Evolutionary conservation across 768 basidiomycete genomes (phyloP).

Genomic region (Trametes sanguinea): DNA sequence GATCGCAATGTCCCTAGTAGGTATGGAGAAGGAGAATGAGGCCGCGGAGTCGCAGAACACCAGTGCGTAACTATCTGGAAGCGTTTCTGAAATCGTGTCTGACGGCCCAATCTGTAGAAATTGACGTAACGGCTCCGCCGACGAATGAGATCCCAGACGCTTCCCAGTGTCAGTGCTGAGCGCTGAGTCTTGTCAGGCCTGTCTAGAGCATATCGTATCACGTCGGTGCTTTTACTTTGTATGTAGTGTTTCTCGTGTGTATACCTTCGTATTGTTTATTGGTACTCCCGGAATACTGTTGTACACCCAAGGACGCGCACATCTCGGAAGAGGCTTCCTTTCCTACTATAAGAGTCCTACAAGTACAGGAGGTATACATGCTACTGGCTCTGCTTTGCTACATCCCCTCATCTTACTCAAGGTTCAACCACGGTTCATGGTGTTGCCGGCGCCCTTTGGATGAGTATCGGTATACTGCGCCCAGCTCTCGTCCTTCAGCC

Average conservation of each 20-base stretch:
- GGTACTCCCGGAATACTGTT: slow-evolving; percentile 11
- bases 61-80: slow-evolving; percentile 36
- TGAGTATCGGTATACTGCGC: slow-evolving; percentile 85
- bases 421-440: slow-evolving; percentile 84
- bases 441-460: slow-evolving; percentile 92
- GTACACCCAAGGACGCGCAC: slow-evolving; percentile 3
- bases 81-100: neutral
- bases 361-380: slow-evolving; percentile 15
- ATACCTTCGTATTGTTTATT: slow-evolving; percentile 17
- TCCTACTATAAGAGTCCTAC: neutral
- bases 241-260: slow-evolving; percentile 16
- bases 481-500: slow-evolving; percentile 90
- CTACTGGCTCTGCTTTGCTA: neutral
- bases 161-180: slow-evolving; percentile 81
- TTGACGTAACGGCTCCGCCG: slow-evolving; percentile 82
- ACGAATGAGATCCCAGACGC: slow-evolving; percentile 79
- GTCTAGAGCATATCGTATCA: slow-evolving; percentile 11
- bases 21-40: slow-evolving; percentile 85
- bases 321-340: neutral
- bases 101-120: slow-evolving; percentile 53
- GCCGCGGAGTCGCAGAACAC: slow-evolving; percentile 47
- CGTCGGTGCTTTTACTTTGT: slow-evolving; percentile 17
- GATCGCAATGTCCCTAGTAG: slow-evolving; percentile 97
- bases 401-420: neutral
- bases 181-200: slow-evolving; percentile 10